Percentiles rank a stretch among this genome's conserved stretches.
Conservation (phyloP, 2,329 filamentous ascomycete species). For the Penicillium aurantiogriseum region DNA sequence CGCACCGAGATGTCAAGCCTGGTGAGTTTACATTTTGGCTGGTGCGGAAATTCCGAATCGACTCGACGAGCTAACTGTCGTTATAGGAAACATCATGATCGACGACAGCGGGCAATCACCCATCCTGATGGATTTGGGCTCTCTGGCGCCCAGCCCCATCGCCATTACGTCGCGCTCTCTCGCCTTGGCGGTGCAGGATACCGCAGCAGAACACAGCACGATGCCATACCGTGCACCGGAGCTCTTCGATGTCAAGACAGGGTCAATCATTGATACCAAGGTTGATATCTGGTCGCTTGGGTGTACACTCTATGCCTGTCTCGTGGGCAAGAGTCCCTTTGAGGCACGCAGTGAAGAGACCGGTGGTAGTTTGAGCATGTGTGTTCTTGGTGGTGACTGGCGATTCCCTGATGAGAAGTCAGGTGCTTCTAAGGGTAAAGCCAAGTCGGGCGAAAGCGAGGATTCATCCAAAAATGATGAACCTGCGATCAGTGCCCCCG, state of each 20-base stretch:
- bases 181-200: conserved; percentile 89
- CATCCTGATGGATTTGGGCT: conserved; percentile 97
- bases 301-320: conserved; percentile 94
- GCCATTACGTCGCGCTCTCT: conserved; percentile 86
- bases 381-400: conserved; percentile 92
- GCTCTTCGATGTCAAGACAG: conserved; percentile 96
- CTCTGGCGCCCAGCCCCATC: conserved; percentile 80
- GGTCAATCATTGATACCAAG: conserved; percentile 87
- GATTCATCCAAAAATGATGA: conserved; percentile 39
- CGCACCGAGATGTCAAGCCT: conserved; percentile 96
- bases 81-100: conserved; percentile 92
- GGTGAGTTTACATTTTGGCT: conserved; percentile 53
- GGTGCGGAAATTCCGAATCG: neutral
- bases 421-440: conserved; percentile 59
- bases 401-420: conserved; percentile 84
- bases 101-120: conserved; percentile 82
- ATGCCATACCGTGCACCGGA: conserved; percentile 99
- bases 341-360: conserved; percentile 96
- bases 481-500: conserved; percentile 69
- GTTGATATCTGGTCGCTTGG: conserved; percentile 97
- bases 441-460: conserved; percentile 41
- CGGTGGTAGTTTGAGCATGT: conserved; percentile 87
- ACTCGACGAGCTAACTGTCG: neutral
- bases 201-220: conserved; percentile 91
- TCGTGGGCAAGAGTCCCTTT: conserved; percentile 95